Evolutionary conservation across 2,329 filamentous ascomycete genomes (phyloP).

Genomic region (Hansfordia pulvinata): DNA sequence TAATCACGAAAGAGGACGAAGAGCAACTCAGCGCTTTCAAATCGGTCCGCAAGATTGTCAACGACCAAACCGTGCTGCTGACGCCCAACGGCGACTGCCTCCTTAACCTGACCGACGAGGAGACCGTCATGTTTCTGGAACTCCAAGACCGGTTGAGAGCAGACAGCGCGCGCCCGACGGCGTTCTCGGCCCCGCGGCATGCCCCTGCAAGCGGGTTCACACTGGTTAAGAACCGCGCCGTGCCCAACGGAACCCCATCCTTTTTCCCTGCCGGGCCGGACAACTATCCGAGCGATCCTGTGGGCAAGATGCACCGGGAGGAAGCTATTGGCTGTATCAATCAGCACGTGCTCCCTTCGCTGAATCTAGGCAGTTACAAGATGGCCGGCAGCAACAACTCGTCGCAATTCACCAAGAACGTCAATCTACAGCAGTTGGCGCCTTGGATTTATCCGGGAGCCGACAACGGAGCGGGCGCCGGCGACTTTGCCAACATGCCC

Average conservation of each 20-base stretch:
- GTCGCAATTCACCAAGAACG: conserved; percentile 31
- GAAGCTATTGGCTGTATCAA: conserved; percentile 57
- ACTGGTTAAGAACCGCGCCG: conserved; percentile 49
- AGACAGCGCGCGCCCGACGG: conserved; percentile 35
- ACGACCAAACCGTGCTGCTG: conserved; percentile 55
- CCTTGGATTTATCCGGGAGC: conserved; percentile 41
- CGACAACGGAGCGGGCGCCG: conserved; percentile 9
- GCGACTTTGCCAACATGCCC: conserved; percentile 3
- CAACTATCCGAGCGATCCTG: conserved; percentile 38
- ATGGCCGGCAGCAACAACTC: conserved; percentile 18
- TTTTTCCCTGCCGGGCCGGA: conserved; percentile 40
- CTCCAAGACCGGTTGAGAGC: conserved; percentile 47
- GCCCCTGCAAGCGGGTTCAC: conserved; percentile 43
- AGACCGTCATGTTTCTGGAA: conserved; percentile 57
- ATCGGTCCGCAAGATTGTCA: conserved; percentile 46
- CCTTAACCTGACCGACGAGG: conserved; percentile 53
- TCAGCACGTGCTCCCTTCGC: conserved; percentile 49
- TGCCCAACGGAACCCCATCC: conserved; percentile 48
- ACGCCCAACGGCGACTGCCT: conserved; percentile 67
- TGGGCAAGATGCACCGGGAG: conserved; percentile 52
- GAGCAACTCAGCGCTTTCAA: conserved; percentile 38
- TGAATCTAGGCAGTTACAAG: conserved; percentile 37
- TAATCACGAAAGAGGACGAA: conserved; percentile 40
- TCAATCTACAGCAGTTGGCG: conserved; percentile 38
- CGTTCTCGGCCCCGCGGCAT: conserved; percentile 42